Evolutionary conservation across 768 basidiomycete genomes (phyloP).

Genomic region (Pisolithus marmoratus): DNA sequence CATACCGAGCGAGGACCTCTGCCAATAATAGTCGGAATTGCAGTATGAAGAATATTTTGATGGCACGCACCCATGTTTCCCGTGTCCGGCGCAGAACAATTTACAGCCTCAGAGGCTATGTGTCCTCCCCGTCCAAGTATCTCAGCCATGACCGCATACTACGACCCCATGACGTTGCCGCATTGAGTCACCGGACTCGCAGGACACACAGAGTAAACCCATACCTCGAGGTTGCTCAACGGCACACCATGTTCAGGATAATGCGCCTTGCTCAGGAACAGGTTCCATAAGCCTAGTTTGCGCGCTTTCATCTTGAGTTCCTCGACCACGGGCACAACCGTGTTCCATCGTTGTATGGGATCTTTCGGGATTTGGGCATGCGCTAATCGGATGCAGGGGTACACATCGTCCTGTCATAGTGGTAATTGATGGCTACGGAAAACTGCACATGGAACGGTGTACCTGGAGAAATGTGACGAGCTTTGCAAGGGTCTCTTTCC

Average conservation of each 20-base stretch:
- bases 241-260: conserved; percentile 87
- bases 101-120: conserved; percentile 80
- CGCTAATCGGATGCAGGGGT: conserved; percentile 72
- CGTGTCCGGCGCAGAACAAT: conserved; percentile 96
- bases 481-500: conserved; percentile 79
- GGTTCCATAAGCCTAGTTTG: conserved; percentile 90
- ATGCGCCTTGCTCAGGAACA: conserved; percentile 92
- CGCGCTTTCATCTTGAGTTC: conserved; percentile 87
- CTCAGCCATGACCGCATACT: conserved; percentile 99
- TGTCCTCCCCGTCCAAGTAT: conserved; percentile 80
- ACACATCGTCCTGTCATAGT: conserved; percentile 70
- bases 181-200: not conserved
- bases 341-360: conserved; percentile 74
- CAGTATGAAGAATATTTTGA: not conserved
- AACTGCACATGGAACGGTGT: conserved; percentile 6
- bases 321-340: conserved; percentile 71
- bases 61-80: conserved; percentile 88
- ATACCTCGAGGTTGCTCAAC: conserved; percentile 89
- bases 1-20: conserved; percentile 97
- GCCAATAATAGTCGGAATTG: conserved; percentile 8
- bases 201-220: conserved; percentile 6
- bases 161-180: not conserved
- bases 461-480: conserved; percentile 85
- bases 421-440: not conserved
- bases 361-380: conserved; percentile 79